Evolutionary conservation across 352 stramenopile species (phyloP), one percentile per base, ranked within the genome.

Genomic region (Pythium scleroteichum): DNA sequence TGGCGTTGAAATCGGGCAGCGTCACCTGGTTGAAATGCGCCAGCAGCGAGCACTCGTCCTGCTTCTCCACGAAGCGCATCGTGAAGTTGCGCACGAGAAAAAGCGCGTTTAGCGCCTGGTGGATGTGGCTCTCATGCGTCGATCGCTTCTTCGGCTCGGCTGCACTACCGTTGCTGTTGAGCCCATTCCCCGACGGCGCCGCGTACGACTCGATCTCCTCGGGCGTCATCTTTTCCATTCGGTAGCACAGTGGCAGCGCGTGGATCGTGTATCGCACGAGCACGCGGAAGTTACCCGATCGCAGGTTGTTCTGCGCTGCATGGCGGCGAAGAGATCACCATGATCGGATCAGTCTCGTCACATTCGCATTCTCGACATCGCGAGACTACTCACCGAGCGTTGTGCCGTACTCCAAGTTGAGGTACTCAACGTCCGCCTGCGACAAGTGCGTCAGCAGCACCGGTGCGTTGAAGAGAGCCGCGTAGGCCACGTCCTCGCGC

Each of bases 211-310:
- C 74, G 8, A 83, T 39, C 53, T 89, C 75, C 3, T 76, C 79
- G 6, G 76, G 56, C 19, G 65, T 78, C 78, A 88, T 85, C 23
- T 71, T 70, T 17, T 85, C 79, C 32, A 88, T 66, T 53, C 68
- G 76, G 29, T 71, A 87, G 68, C 75, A 76, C 5, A 87, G 69
- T 41, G 78, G 74, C 58, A 91, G 66, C 52, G 56, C 22, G 24
- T 88, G 76, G 35, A 87, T 78, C 53, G 76, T 72, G 44, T 70
- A 76, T 20, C 81, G 85, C 53, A 91, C 57, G 60, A 94, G 61
- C 47, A 92, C 80, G 27, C 79, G 77, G 53, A 92, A 94, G 65
- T 94, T 94, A 38, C 85, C 81, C 0, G 80, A 91, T 19, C 60
- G 58, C 26, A 88, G 61, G 45, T 71, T 94, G 69, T 94, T 92